Evolutionary conservation across 2,329 filamentous ascomycete genomes (phyloP), one percentile per base, ranked within the genome.

Genomic region (Colletotrichum chlorophyti): DNA sequence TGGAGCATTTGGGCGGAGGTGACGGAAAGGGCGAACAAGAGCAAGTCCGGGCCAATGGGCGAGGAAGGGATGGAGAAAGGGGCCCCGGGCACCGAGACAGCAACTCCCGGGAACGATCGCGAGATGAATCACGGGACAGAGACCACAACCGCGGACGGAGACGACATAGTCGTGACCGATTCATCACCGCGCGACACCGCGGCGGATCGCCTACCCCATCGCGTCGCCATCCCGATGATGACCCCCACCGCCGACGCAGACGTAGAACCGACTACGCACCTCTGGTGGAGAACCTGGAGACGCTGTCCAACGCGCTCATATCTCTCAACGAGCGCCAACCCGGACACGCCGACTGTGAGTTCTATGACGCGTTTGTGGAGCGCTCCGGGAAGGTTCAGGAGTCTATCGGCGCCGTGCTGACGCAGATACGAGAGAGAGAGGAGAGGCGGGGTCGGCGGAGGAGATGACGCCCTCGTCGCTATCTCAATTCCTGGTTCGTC

Each of bases 361-460:
- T 61, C 15, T 61, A 63, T 41, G 49, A 61, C 4, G 45, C 50
- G 14, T 63, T 63, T 15, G 32, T 51, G 34, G 61, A 61, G 40
- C 34, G 49, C 6, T 61, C 58, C n/a, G 59, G 40, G 0, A 61
- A 58, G 19, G 35, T 61, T 17, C 58, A 63, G 35, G 50, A 58
- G 4, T 35, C 48, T 3, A 63, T 63, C 11, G 61, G 46, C 4
- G 40, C 37, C 3, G 61, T 62, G 4, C 10, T 62, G 38, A 46
- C 34, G 11, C 48, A 47, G 41, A 54, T 63, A n/a, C 58, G 53
- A n/a, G 58, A 61, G 31, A 35, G 58, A n/a, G 58, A 60, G 24
- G 52, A 58, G 29, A 12, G 52, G 10, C 26, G 53, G 5, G 32
- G 41, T 8, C 45, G 58, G 26, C 34, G 46, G 15, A 51, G 45